These are phyloP conservation scores for Pythium sp. DNA, from an alignment of 352 stramenopile genomes.

Conservation along the genomic window DNA sequence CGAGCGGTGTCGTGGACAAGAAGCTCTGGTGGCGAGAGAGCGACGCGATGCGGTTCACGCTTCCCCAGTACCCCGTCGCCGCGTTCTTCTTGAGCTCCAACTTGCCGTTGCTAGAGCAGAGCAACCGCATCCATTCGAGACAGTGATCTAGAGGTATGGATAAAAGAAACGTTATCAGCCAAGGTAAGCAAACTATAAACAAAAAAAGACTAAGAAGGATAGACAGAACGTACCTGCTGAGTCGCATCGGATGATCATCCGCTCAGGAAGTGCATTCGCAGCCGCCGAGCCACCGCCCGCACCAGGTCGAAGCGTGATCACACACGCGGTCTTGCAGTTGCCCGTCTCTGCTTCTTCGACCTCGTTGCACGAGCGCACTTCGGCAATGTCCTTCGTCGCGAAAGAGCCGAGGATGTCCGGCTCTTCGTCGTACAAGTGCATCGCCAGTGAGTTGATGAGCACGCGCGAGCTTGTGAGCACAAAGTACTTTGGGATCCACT, in stretches of 20 bases:
- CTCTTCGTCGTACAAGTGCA: conserved; percentile 87
- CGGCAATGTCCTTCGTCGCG: conserved; percentile 72
- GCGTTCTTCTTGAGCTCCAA: conserved; percentile 88
- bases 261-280: conserved; percentile 31
- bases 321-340: conserved; percentile 51
- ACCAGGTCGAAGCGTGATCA: conserved; percentile 45
- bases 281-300: conserved; percentile 12
- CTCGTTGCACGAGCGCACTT: conserved; percentile 80
- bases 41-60: conserved; percentile 82
- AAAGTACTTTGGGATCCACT: conserved; percentile 90
- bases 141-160: conserved; percentile 58
- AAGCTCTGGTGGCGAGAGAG: conserved; percentile 86
- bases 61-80: conserved; percentile 79
- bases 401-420: conserved; percentile 83
- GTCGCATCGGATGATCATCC: conserved; percentile 78
- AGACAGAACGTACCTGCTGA: conserved; percentile 50
- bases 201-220: not conserved
- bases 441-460: conserved; percentile 72
- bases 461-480: conserved; percentile 80
- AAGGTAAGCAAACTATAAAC: not conserved
- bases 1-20: conserved; percentile 54
- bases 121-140: conserved; percentile 84
- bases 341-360: conserved; percentile 60
- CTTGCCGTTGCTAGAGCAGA: conserved; percentile 84
- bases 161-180: not conserved